A percentile compares a stretch with the other conserved stretches of the same genome.
phyloP scores from a whole-genome alignment of 768 basidiomycete species.

The Calocybe indica region DNA sequence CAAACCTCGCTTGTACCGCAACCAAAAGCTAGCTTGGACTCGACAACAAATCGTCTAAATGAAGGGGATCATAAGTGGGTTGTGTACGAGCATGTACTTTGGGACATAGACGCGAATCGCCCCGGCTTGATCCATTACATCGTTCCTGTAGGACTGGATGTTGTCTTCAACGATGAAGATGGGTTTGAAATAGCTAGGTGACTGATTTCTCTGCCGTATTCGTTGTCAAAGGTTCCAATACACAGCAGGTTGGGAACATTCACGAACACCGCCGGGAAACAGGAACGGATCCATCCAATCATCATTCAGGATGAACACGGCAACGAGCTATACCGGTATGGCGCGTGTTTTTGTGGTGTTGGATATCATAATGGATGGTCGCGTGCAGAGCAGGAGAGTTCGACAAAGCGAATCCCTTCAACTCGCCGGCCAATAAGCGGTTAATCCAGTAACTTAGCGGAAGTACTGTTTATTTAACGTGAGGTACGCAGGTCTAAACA shows the following conservation, averaged over 20 bases:
- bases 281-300: slow-evolving; percentile 26
- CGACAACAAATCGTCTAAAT: too few species aligned
- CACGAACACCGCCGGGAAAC: slow-evolving; percentile 11
- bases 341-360: neutral
- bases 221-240: neutral
- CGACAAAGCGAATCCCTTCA: too few species aligned
- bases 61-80: neutral
- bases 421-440: too few species aligned
- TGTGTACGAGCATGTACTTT: slow-evolving; percentile 19
- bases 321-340: slow-evolving; percentile 51
- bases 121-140: slow-evolving; percentile 46
- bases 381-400: slow-evolving; percentile 2
- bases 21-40: too few species aligned
- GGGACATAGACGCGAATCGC: slow-evolving; percentile 14
- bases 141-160: slow-evolving; percentile 57
- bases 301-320: slow-evolving; percentile 58
- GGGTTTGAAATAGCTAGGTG: slow-evolving; percentile 64
- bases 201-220: neutral
- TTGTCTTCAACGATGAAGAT: slow-evolving; percentile 61
- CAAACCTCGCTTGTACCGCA: too few species aligned
- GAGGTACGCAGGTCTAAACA: too few species aligned
- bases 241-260: slow-evolving; percentile 48
- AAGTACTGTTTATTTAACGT: too few species aligned
- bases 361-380: neutral
- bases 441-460: too few species aligned